phyloP scores from a whole-genome alignment of 768 basidiomycete genomes.

The Tephrocybe sp. region DNA sequence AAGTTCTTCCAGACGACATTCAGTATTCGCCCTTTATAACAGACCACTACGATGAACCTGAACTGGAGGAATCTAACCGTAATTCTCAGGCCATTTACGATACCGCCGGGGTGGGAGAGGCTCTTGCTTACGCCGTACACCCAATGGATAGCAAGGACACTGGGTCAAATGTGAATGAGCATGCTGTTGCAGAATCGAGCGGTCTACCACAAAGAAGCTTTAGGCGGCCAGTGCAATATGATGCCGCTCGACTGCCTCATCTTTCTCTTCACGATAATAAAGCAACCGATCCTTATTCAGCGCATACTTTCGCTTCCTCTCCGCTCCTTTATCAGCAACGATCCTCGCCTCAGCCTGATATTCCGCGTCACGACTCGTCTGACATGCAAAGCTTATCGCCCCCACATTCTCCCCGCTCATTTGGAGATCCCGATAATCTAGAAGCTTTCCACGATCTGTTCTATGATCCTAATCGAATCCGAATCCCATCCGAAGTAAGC shows the following conservation, averaged over 20 bases:
- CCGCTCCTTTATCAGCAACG: conserved; percentile 13
- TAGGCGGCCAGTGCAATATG: conserved; percentile 34
- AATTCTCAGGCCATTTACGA: conserved; percentile 37
- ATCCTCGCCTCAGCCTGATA: not conserved
- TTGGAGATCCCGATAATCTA: conserved; percentile 62
- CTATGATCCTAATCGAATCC: conserved; percentile 44
- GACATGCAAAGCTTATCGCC: conserved; percentile 30
- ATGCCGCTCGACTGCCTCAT: conserved; percentile 27
- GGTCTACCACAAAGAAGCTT: conserved; percentile 12
- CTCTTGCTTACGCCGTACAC: conserved; percentile 45
- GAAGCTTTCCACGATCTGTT: conserved; percentile 77
- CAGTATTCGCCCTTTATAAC: conserved; percentile 45
- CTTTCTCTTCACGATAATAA: conserved; percentile 14
- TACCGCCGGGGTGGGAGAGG: conserved; percentile 61
- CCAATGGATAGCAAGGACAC: conserved; percentile 32
- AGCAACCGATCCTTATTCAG: conserved; percentile 15
- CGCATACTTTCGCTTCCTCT: conserved; percentile 22
- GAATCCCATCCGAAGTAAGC: conserved; percentile 12
- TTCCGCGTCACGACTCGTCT: conserved; percentile 2
- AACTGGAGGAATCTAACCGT: conserved; percentile 12
- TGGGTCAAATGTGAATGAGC: conserved; percentile 44
- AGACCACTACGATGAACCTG: conserved; percentile 15
- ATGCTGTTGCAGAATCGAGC: conserved; percentile 17
- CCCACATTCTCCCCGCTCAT: conserved; percentile 46
- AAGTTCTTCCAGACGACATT: conserved; percentile 42